These are phyloP conservation scores for Aeminium ludgeri DNA, from an alignment of 495 filamentous ascomycete species.

Conservation along the genomic window DNA sequence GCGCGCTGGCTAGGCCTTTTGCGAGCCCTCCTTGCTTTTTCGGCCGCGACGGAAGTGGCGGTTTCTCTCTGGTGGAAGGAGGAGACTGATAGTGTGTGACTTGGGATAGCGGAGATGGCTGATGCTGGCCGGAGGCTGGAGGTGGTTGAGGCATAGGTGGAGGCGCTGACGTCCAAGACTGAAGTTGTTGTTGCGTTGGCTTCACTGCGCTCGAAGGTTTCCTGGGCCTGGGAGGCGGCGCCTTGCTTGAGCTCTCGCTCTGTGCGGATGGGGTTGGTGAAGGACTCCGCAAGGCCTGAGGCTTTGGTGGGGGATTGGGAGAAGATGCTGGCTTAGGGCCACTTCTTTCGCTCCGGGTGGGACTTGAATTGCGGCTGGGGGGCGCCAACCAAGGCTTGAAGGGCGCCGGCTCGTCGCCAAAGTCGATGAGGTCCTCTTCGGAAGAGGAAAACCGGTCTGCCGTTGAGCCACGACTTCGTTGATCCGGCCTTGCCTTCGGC, in stretches of 20 bases:
- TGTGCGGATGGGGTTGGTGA: slow-evolving; percentile 10
- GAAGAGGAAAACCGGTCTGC: slow-evolving; percentile 7
- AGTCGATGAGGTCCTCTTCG: slow-evolving; percentile 23
- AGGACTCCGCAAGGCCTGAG: slow-evolving; percentile 20
- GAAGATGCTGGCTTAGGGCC: slow-evolving; percentile 14
- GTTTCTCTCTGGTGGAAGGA: neutral
- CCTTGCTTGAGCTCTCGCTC: slow-evolving; percentile 1
- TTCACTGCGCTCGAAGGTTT: slow-evolving; percentile 21
- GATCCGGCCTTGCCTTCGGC: slow-evolving; percentile 8
- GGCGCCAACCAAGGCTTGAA: slow-evolving; percentile 8
- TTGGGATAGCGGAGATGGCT: slow-evolving; percentile 13
- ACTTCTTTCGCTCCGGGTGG: no score
- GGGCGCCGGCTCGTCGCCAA: slow-evolving; percentile 14
- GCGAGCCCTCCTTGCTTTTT: neutral
- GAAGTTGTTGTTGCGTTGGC: neutral
- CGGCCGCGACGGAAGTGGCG: slow-evolving; percentile 6
- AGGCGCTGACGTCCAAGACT: slow-evolving; percentile 5
- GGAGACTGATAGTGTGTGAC: slow-evolving; percentile 7
- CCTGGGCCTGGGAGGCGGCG: slow-evolving; percentile 8
- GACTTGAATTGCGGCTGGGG: neutral
- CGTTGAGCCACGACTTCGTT: slow-evolving; percentile 16
- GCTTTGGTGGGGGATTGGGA: slow-evolving; percentile 20
- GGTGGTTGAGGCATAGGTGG: neutral
- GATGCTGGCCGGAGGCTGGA: slow-evolving; percentile 2
- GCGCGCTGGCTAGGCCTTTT: neutral